phyloP scores from a whole-genome alignment of 768 basidiomycete genomes.

The Omphalotus guepiniiformis region DNA sequence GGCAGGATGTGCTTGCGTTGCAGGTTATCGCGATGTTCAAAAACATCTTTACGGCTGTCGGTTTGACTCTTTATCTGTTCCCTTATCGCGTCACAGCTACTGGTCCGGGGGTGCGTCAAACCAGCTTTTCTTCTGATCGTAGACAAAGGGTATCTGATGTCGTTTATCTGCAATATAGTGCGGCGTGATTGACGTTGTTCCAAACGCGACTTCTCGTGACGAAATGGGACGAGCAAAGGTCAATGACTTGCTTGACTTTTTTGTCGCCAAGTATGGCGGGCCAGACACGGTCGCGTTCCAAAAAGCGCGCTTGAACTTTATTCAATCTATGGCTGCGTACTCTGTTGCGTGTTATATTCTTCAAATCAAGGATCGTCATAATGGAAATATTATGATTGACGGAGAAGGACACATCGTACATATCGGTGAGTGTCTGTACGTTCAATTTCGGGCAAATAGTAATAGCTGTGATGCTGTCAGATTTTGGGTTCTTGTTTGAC shows the following conservation, averaged over 20 bases:
- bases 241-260: slow-evolving; percentile 93
- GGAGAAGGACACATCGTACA: slow-evolving; percentile 96
- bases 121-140: not conserved
- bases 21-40: slow-evolving; percentile 99
- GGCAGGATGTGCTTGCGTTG: slow-evolving; percentile 96
- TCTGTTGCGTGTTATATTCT: slow-evolving; percentile 97
- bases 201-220: slow-evolving; percentile 95
- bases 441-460: not conserved
- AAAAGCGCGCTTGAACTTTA: slow-evolving; percentile 89
- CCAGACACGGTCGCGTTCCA: slow-evolving; percentile 90
- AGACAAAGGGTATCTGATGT: not conserved
- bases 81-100: slow-evolving; percentile 98
- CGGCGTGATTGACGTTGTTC: slow-evolving; percentile 97
- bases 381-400: slow-evolving; percentile 99
- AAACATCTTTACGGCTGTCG: slow-evolving; percentile 88
- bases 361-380: slow-evolving; percentile 98
- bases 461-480: slow-evolving; percentile 32
- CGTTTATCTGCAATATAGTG: slow-evolving; percentile 47
- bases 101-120: slow-evolving; percentile 79
- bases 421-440: slow-evolving; percentile 57
- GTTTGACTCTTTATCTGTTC: slow-evolving; percentile 86
- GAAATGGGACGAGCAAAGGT: slow-evolving; percentile 99
- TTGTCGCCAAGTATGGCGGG: slow-evolving; percentile 88
- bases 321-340: slow-evolving; percentile 99
- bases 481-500: slow-evolving; percentile 95